Evolutionary conservation across 1,284 basidiomycete species (phyloP), one percentile per base, ranked within the genome.

Genomic region (Porodaedalea pini): DNA sequence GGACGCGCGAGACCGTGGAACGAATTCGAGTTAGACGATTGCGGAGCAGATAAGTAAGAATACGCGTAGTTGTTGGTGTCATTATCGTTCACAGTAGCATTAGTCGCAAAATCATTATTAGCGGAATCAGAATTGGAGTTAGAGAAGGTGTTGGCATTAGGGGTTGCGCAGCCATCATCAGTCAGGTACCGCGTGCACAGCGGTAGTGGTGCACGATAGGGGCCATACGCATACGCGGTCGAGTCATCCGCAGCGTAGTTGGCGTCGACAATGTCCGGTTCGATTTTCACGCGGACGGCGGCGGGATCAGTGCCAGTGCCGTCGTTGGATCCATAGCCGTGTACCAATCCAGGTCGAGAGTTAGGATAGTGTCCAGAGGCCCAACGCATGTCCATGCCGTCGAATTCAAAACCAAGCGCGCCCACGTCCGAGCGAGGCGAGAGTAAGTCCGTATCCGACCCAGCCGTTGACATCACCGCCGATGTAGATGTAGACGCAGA

Each of bases 391-490:
- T 47, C 25, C 45, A 47, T 31, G 45, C 15, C 45, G 17, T 31
- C 45, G 4, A 29, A 40, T 13, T 6, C 37, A 41, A 25, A 27
- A 17, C 21, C 37, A 23, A 56, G 25, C 17, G 25, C 2, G 32
- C 6, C 17, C 19, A 17, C 32, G 37, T 56, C 45, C 15, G 44
- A 32, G 43, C 44, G 31, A 17, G 54, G 54, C 6, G 54, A 49
- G n/a, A 56, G 25, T 11, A 27, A 36, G 19, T 36, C 44, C 6
- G 44, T 29, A 27, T 52, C 50, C 6, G 50, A 40, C n/a, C 21
- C 40, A 17, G 51, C 11, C 15, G 51, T 6, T 3, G 45, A 31
- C 23, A 29, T 29, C 2, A 25, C 19, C 4, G 37, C 15, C 8
- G 51, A 29, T 27, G 23, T 37, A 3, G 25, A 52, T 15, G 27